These are phyloP conservation scores for Trametes coccinea DNA, from an alignment of 768 basidiomycete genomes.

Conservation along the genomic window DNA sequence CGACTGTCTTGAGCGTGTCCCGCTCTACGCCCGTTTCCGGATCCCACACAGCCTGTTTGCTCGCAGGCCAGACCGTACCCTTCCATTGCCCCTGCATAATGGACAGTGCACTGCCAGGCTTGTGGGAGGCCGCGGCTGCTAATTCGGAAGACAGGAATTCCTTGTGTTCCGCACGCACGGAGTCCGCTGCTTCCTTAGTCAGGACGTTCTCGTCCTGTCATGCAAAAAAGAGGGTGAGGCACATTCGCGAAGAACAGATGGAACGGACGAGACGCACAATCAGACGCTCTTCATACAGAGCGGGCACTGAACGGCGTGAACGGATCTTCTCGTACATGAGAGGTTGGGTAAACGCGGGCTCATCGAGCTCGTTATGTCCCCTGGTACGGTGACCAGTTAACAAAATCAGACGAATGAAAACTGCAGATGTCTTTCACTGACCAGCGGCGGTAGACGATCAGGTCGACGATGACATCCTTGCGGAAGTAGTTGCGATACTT, in stretches of 20 bases:
- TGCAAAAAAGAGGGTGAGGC: background rate
- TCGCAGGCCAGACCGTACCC: conserved; percentile 58
- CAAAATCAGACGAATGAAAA: background rate
- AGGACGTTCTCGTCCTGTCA: conserved; percentile 49
- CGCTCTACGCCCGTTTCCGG: conserved; percentile 69
- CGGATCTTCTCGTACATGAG: conserved; percentile 90
- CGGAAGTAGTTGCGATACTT: conserved; percentile 84
- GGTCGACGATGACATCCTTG: conserved; percentile 88
- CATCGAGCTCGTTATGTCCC: conserved; percentile 88
- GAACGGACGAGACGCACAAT: conserved; percentile 47
- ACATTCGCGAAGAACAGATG: background rate
- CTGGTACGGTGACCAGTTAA: conserved; percentile 35
- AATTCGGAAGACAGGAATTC: conserved; percentile 64
- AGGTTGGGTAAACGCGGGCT: conserved; percentile 85
- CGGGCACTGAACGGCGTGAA: conserved; percentile 72
- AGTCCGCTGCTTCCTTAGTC: conserved; percentile 46
- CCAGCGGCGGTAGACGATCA: conserved; percentile 88
- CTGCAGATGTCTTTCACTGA: conserved; percentile 30
- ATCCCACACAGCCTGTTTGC: conserved; percentile 47
- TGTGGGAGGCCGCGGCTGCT: conserved; percentile 46
- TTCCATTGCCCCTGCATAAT: conserved; percentile 72
- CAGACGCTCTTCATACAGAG: conserved; percentile 78
- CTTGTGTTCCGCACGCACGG: conserved; percentile 60
- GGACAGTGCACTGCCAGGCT: conserved; percentile 48
- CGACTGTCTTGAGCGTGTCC: conserved; percentile 56